Evolutionary conservation across 371 early-diverging fungal genomes (phyloP), one percentile per base, ranked within the genome.

Genomic region (Globomyces sp.): DNA sequence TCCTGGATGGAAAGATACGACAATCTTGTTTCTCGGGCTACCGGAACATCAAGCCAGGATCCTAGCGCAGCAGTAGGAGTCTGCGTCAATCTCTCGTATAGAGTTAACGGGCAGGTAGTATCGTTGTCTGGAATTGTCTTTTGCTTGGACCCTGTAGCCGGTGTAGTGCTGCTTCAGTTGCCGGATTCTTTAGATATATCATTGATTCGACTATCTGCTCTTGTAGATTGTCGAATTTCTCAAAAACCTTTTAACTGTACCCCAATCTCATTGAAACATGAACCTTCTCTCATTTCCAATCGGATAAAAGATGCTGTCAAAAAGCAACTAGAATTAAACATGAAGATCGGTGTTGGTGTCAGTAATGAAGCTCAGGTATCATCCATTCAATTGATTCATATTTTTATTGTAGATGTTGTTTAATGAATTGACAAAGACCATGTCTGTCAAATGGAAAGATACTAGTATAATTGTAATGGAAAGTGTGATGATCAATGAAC

Each of bases 391-490:
- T 24, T 24, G 24, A 24, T 24, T 24, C 41, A 37, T 57, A 4
- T 4, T 57, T 57, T 39, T 39, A 39, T 2, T 36, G 8, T 36
- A 57, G 57, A 8, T 41, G 57, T 6, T 57, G 8, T 57, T 57
- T 57, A 40, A 57, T 36, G 57, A 24, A 9, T 39, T 57, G 6
- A 13, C 40, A 36, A 57, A 57, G 57, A 57, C 57, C 3, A 5
- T 57, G 8, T 40, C 57, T 13, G 57, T 57, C 40, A 8, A 41
- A 41, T 57, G 57, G 57, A 4, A 57, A 8, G 40, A 57, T 41
- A 37, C 36, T 10, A 13, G 39, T 39, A 57, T 57, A 36, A 57
- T 57, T 36, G 57, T 57, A 36, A 57, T 57, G 57, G 41, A 57
- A 39, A 6, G 40, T 13, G 57, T 57, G 10, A 4, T 41, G 10